A percentile compares a stretch with the other conserved stretches of the same genome.
These are phyloP conservation scores for Teunomyces panamensis DNA, from an alignment of 805 yeast genomes.

Conservation along the genomic window DNA sequence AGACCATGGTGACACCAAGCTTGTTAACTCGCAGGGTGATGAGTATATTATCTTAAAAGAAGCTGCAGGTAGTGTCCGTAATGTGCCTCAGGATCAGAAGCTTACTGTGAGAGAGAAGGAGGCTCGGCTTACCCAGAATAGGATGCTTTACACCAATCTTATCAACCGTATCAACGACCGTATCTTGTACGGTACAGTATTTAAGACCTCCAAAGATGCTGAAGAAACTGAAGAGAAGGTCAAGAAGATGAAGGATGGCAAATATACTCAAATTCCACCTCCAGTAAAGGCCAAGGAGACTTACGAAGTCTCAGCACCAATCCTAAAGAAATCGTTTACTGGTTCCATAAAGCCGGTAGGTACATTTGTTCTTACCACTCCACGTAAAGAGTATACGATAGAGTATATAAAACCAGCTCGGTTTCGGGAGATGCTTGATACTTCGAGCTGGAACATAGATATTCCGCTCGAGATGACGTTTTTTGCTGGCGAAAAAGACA, in stretches of 20 bases:
- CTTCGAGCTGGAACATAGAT: conserved; percentile 20
- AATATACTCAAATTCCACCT: conserved; percentile 10
- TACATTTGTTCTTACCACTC: conserved; percentile 7
- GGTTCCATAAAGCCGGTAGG: conserved; percentile 9
- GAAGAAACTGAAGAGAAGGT: conserved; percentile 14
- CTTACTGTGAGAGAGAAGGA: conserved; percentile 7
- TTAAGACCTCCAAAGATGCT: conserved; percentile 10
- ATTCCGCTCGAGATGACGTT: conserved; percentile 21
- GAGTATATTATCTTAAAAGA: conserved; percentile 41
- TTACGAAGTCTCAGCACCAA: conserved; percentile 5
- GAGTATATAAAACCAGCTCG: conserved; percentile 25
- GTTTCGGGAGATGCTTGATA: conserved; percentile 10
- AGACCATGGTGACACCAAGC: conserved; percentile 16
- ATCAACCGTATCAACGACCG: conserved; percentile 27
- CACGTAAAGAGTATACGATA: conserved; percentile 5
- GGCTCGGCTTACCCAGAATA: conserved; percentile 19
- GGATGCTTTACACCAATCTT: conserved; percentile 23
- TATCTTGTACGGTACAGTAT: conserved; percentile 19
- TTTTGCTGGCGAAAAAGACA: conserved; percentile 8
- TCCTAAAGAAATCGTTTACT: conserved; percentile 13
- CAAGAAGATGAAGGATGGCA: conserved; percentile 19
- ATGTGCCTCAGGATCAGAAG: conserved; percentile 20
- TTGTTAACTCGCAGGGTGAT: conserved; percentile 35
- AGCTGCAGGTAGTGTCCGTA: conserved; percentile 20
- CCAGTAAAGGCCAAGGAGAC: conserved; percentile 1